Percentiles rank a stretch among this genome's conserved stretches.
Evolutionary conservation across 140 eudicot species (phyloP).

Genomic region (Ambrosia hybrid): DNA sequence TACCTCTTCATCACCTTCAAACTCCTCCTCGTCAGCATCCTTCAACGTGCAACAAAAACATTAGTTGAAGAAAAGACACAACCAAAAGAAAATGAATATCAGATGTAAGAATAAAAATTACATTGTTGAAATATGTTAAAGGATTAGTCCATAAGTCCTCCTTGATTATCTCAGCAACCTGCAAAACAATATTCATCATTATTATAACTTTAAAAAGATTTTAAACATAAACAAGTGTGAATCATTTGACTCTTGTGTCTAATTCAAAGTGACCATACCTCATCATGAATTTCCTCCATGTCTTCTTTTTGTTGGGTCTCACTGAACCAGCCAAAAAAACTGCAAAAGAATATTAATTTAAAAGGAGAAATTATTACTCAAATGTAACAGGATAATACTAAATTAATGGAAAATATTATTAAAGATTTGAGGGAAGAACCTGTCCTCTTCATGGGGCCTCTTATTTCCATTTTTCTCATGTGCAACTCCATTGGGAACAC

Average conservation of each 20-base stretch:
- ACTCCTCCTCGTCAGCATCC: constrained; percentile 68
- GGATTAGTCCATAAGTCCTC: constrained; percentile 93
- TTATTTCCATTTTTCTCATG: constrained; percentile 76
- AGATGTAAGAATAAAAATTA: constrained; percentile 20
- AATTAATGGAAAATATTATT: not conserved
- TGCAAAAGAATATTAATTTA: constrained; percentile 27
- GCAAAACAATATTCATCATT: constrained; percentile 23
- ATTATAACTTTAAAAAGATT: not conserved
- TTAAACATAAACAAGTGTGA: not conserved
- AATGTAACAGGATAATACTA: not conserved
- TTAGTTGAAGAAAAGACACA: constrained; percentile 4
- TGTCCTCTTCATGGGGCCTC: constrained; percentile 70
- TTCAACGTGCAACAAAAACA: constrained; percentile 18
- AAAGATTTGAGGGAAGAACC: constrained; percentile 33
- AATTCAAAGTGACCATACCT: constrained; percentile 35
- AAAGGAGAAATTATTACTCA: not conserved
- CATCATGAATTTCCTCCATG: constrained; percentile 56
- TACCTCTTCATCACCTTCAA: constrained; percentile 64
- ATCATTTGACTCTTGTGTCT: not conserved
- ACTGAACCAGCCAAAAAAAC: constrained; percentile 80
- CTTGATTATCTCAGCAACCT: constrained; percentile 84
- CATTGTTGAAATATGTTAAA: constrained; percentile 69
- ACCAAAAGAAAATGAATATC: constrained; percentile 1
- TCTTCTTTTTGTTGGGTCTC: constrained; percentile 54
- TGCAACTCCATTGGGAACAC: constrained; percentile 54